Evolutionary conservation across 192 early-diverging fungal genomes (phyloP), one percentile per base, ranked within the genome.

Genomic region (Geosiphon pyriformis): DNA sequence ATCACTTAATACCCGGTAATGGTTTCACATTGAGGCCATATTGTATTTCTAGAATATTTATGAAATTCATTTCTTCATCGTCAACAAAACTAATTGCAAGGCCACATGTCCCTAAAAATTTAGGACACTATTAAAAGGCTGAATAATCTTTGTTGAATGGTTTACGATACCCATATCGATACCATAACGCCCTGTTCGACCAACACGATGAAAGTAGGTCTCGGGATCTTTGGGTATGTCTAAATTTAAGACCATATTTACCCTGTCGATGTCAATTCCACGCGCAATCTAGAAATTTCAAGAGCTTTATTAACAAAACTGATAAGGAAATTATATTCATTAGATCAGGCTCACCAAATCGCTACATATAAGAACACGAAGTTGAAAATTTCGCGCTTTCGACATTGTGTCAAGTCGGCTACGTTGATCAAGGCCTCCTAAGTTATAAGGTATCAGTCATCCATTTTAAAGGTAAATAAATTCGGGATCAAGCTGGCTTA

Each of bases 171-270:
- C n/a, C n/a, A n/a, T n/a, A n/a, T n/a, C n/a, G 3, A 29, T 33
- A 61, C 60, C 92, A 22, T 90, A 90, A 31, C 92, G 80, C 37
- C 88, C 92, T 25, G 90, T 90, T 15, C 92, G 75, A 2, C 92
- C 92, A 10, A 91, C 82, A 18, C 92, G 81, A 55, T 94, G 92
- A 10, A 90, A 72, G 60, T 93, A 94, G 69, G 81, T 80, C 68
- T 82, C 78, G 61, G 85, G 78, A 50, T 89, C 78, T 26, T 70
- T 77, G 4, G 91, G 88, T 46, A 87, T 78, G 57, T 94, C 92
- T 69, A 90, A 81, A 67, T 90, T 88, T 34, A 94, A 73, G 0
- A 94, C 91, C 26, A 82, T 68, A 23, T 81, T 76, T 12, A 94
- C 86, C 54, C 81, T 72, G 30, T 87, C 85, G 57, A 94, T 83